Conservation (phyloP, 23 red algal species). For the Gracilaria caudata region DNA sequence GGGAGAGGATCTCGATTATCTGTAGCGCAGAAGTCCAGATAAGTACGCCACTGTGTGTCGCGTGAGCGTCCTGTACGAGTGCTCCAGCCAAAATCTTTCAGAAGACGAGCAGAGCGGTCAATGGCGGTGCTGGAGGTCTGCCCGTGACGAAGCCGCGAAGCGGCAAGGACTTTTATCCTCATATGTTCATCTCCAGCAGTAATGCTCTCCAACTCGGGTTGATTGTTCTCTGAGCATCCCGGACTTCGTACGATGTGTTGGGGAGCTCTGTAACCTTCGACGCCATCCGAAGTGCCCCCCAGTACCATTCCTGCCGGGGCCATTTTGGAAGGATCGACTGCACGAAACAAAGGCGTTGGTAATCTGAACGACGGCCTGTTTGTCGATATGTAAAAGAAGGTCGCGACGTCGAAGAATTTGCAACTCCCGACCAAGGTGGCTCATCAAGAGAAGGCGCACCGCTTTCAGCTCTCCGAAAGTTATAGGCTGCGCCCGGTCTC, state of each 20-base stretch:
- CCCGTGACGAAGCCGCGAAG: too few relatives aligned
- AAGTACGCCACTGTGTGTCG: slow-evolving; percentile 31
- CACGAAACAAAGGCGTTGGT: slow-evolving; percentile 36
- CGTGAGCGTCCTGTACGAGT: background rate
- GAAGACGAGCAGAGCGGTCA: background rate
- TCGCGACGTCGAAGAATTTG: background rate
- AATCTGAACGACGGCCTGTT: slow-evolving; percentile 35
- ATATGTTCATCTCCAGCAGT: background rate
- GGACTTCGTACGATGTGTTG: too few relatives aligned
- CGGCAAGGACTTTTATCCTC: too few relatives aligned
- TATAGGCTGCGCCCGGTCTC: slow-evolving; percentile 15
- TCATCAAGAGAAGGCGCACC: background rate
- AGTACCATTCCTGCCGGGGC: slow-evolving; percentile 13
- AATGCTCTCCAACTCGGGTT: too few relatives aligned
- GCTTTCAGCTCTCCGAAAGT: slow-evolving; percentile 33
- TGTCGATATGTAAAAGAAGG: slow-evolving; percentile 43
- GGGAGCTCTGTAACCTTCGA: background rate
- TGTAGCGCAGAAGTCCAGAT: background rate
- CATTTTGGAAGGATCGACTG: slow-evolving; percentile 35
- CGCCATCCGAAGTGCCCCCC: background rate
- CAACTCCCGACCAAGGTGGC: background rate
- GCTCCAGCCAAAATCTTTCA: slow-evolving; percentile 15
- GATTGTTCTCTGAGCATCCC: too few relatives aligned
- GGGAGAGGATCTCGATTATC: background rate
- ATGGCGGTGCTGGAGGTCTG: background rate